These are phyloP conservation scores for Allium fistulosum DNA, from an alignment of 106 monocot genomes.

Conservation along the genomic window DNA sequence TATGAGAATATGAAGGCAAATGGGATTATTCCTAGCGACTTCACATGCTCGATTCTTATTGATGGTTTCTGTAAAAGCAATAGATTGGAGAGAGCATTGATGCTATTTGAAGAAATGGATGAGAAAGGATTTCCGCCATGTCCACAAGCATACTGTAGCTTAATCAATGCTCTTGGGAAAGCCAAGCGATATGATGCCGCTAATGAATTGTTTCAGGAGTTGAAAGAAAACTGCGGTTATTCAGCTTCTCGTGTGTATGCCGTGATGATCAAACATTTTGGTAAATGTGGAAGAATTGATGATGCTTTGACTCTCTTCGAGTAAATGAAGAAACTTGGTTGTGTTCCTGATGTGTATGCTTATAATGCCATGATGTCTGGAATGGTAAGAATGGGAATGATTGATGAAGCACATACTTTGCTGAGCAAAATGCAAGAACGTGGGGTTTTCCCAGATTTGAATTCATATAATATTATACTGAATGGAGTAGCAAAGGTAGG, in stretches of 20 bases:
- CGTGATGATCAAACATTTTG: constrained; percentile 95
- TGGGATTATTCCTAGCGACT: constrained; percentile 67
- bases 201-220: constrained; percentile 81
- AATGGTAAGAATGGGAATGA: constrained; percentile 69
- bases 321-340: constrained; percentile 88
- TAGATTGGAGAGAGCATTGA: constrained; percentile 69
- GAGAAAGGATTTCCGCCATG: constrained; percentile 93
- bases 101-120: constrained; percentile 96
- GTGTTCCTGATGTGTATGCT: constrained; percentile 65
- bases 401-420: constrained; percentile 73
- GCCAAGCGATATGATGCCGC: constrained; percentile 77
- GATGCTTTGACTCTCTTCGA: constrained; percentile 74
- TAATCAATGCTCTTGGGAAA: constrained; percentile 92
- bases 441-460: constrained; percentile 74
- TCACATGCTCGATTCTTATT: constrained; percentile 89
- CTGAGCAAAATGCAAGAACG: constrained; percentile 74
- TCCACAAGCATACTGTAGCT: constrained; percentile 83
- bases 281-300: constrained; percentile 56
- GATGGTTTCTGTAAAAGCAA: constrained; percentile 91
- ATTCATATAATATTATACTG: constrained; percentile 87
- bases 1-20: constrained; percentile 78
- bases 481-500: constrained; percentile 63
- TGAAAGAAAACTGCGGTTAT: constrained; percentile 80
- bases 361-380: constrained; percentile 97
- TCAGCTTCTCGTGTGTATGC: constrained; percentile 83